Base-by-base conservation (phyloP, 768 basidiomycete species). In the Suillus clintonianus region DNA sequence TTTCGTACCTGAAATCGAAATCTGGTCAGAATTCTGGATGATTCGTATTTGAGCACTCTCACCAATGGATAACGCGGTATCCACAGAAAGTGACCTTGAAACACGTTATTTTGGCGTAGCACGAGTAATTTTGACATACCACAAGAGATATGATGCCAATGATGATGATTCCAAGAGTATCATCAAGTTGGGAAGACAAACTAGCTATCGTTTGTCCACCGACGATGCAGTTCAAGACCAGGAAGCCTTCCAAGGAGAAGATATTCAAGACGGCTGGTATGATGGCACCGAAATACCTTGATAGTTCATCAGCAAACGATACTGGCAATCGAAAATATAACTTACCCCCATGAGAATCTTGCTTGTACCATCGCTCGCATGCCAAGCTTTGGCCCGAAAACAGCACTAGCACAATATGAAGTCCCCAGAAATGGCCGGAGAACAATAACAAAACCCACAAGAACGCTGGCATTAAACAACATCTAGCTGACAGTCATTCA, bases 51-150 rank as follows among this genome's bases (percentile, higher is more conserved):
- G 36, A 41, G 27, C 7, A 45, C 27, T 67, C 76, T 34, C 63
- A 85, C 86, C 82, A 80, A 62, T 85, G 78, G 80, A 94, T 65
- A 77, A 91, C 69, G 80, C 77, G 80, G 72, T 86, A 84, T 7
- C 89, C 89, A 66, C 82, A 87, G 70, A 91, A 89, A 2, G 88
- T 81, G 60, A 89, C 82, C 83, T 85, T 47, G 4, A 56, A 34
- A 34, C 32, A 10, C 19, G 32, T 36, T 4, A n/a, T 30, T 36
- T 19, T 5, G 14, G 55, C 19, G 1, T 15, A 56, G 5, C 15
- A 59, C 57, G 13, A 57, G 8, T 2, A 36, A 37, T 59, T 13
- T 10, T 1, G 47, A 74, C 73, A 34, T 36, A 77, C 75, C 51
- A 36, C 70, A 27, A 76, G 71, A 8, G 76, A 73, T 59, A 76